Percentiles rank a stretch among this genome's conserved stretches.
Evolutionary conservation across 192 early-diverging fungal genomes (phyloP).

Genomic region (Haplosporangium gracile): DNA sequence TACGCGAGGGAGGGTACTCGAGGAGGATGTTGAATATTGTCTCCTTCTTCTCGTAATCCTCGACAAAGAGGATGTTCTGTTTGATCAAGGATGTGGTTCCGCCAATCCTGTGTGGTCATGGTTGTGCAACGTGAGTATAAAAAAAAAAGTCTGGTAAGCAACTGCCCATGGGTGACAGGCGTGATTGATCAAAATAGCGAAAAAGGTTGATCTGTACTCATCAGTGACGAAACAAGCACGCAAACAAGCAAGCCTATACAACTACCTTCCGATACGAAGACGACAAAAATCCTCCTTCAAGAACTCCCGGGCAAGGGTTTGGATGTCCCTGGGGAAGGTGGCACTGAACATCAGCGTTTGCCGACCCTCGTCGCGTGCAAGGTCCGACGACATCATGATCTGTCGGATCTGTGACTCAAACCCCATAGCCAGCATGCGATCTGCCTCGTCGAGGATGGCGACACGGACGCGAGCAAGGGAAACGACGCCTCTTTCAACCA

Average conservation of each 20-base stretch:
- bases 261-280: constrained; percentile 89
- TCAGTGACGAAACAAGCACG: too few species aligned
- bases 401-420: constrained; percentile 94
- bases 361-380: constrained; percentile 74
- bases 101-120: constrained; percentile 22
- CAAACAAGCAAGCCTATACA: constrained; percentile 47
- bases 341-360: constrained; percentile 98
- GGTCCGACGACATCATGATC: constrained; percentile 84
- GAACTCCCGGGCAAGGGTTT: constrained; percentile 93
- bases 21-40: constrained; percentile 66
- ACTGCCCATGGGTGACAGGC: neutral
- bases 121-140: constrained; percentile 28
- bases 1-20: constrained; percentile 68
- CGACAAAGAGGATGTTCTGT: constrained; percentile 67
- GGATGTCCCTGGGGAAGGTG: constrained; percentile 96
- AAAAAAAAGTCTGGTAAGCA: neutral
- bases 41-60: constrained; percentile 72
- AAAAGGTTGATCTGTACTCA: neutral
- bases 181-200: neutral
- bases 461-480: constrained; percentile 79
- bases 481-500: constrained; percentile 86
- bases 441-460: constrained; percentile 87
- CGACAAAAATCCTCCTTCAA: constrained; percentile 82
- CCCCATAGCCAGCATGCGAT: constrained; percentile 98
- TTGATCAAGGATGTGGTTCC: constrained; percentile 47